These are phyloP conservation scores for Trametes gibbosa DNA, from an alignment of 768 basidiomycete genomes.

Conservation along the genomic window DNA sequence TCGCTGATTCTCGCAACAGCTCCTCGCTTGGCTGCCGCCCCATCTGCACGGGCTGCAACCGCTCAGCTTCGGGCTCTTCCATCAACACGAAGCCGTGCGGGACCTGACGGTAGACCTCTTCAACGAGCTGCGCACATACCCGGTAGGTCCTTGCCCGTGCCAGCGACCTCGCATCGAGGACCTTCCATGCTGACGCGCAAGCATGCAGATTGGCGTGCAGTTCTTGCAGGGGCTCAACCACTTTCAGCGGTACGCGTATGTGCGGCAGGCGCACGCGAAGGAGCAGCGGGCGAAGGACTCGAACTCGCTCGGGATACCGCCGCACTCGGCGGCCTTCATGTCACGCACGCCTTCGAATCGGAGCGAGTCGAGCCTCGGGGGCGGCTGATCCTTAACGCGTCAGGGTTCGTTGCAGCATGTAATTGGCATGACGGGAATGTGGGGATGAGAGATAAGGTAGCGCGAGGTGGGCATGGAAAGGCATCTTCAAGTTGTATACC, in stretches of 20 bases:
- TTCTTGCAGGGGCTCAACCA: conserved; percentile 80
- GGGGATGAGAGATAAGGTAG: neutral
- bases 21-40: conserved; percentile 74
- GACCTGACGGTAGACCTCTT: conserved; percentile 83
- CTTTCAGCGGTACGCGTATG: conserved; percentile 87
- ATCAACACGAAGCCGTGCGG: conserved; percentile 73
- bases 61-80: conserved; percentile 87
- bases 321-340: conserved; percentile 23
- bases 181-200: neutral
- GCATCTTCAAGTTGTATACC: neutral
- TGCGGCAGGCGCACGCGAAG: conserved; percentile 72
- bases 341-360: conserved; percentile 45
- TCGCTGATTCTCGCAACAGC: conserved; percentile 41
- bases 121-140: conserved; percentile 70
- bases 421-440: neutral
- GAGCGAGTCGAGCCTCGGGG: conserved; percentile 43
- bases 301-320: conserved; percentile 37
- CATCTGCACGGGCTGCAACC: conserved; percentile 82
- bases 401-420: too few species aligned
- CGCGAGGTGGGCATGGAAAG: too few species aligned
- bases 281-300: conserved; percentile 42
- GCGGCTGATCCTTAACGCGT: too few species aligned
- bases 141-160: conserved; percentile 47
- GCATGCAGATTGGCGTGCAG: conserved; percentile 66
- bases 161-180: neutral